Conservation (phyloP, 257 asterid genomes). For the Cruciata laevipes region DNA sequence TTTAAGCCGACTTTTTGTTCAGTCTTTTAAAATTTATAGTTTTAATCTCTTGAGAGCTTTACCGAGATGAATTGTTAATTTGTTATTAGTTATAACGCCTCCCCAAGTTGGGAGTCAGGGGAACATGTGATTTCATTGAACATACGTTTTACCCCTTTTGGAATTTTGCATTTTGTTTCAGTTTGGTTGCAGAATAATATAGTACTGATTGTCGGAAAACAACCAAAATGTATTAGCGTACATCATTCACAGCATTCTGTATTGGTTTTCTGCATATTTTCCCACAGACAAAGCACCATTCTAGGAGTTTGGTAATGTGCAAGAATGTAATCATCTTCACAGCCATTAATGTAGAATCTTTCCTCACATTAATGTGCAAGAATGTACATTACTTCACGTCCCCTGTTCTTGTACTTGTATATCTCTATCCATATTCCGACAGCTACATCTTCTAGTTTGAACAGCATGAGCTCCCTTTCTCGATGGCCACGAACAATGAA, state of each 20-base stretch:
- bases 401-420: conserved; percentile 45
- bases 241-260: conserved; percentile 60
- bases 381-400: conserved; percentile 40
- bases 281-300: conserved; percentile 79
- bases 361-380: too few relatives aligned
- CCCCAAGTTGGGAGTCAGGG: not conserved
- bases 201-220: not conserved
- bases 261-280: conserved; percentile 62
- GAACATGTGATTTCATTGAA: not conserved
- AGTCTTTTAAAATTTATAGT: conserved; percentile 7
- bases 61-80: conserved; percentile 12
- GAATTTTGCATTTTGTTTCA: not conserved
- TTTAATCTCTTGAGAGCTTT: conserved; percentile 11
- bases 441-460: conserved; percentile 94
- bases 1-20: conserved; percentile 27
- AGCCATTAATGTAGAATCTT: conserved; percentile 63
- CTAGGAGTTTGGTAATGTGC: conserved; percentile 94
- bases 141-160: not conserved
- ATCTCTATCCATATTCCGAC: conserved; percentile 85
- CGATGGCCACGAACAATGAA: conserved; percentile 73
- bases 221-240: too few relatives aligned
- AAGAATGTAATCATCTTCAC: conserved; percentile 66
- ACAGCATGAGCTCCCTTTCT: conserved; percentile 60
- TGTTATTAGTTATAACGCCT: conserved; percentile 2
- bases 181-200: not conserved